These are phyloP conservation scores for Uronychia setigera DNA, from an alignment of 73 alveolate species.

Conservation along the genomic window DNA sequence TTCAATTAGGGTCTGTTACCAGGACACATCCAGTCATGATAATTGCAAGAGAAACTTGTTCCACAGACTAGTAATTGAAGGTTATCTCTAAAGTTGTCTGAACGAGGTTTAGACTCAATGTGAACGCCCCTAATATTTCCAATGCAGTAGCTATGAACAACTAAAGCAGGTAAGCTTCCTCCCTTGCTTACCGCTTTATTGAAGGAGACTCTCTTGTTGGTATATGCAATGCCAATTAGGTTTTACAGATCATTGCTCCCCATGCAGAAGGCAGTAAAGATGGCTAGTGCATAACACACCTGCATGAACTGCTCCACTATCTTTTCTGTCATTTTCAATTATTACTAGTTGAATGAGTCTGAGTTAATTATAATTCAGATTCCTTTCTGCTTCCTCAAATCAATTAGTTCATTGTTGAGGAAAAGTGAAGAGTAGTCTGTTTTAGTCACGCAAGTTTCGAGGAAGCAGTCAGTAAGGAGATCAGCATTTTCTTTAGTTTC, in stretches of 20 bases:
- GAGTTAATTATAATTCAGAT: too few species aligned
- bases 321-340: too few species aligned
- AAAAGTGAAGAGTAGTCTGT: too few species aligned
- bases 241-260: neutral
- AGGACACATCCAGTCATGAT: neutral
- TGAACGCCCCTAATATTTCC: neutral
- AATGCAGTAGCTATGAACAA: neutral
- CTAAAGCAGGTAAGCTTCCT: neutral
- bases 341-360: too few species aligned
- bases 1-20: neutral
- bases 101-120: neutral
- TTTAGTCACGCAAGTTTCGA: too few species aligned
- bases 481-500: too few species aligned
- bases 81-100: neutral
- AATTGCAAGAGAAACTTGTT: neutral
- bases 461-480: too few species aligned
- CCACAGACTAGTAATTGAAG: neutral
- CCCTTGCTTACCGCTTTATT: neutral
- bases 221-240: neutral
- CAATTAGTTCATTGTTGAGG: too few species aligned
- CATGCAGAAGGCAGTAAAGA: neutral
- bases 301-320: neutral
- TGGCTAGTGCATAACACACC: neutral
- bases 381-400: too few species aligned
- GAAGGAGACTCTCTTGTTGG: neutral